Percentiles rank a stretch among this genome's conserved stretches.
phyloP scores from a whole-genome alignment of 2,329 filamentous ascomycete species.

The Colletotrichum eremochloae region DNA sequence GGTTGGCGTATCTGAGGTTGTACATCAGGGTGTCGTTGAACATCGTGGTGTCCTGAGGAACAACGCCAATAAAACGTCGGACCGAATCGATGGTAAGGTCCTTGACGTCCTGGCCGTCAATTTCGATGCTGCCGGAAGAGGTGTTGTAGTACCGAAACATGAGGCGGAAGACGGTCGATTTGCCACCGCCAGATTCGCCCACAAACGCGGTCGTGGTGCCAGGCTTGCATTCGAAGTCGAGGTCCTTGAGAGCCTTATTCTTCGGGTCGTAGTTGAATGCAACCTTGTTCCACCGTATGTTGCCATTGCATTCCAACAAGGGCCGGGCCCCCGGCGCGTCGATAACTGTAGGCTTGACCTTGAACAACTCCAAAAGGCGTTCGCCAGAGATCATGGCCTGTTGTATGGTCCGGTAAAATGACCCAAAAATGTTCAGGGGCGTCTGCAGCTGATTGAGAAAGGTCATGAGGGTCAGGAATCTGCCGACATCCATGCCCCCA shows the following conservation, averaged over 20 bases:
- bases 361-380: conserved; percentile 94
- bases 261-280: conserved; percentile 91
- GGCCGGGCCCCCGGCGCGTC: conserved; percentile 77
- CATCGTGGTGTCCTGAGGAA: conserved; percentile 94
- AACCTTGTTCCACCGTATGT: conserved; percentile 89
- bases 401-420: conserved; percentile 96
- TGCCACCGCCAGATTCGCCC: conserved; percentile 95
- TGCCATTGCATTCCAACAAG: conserved; percentile 79
- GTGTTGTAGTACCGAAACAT: conserved; percentile 98
- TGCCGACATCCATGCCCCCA: conserved; percentile 74
- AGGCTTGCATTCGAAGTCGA: conserved; percentile 87
- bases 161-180: conserved; percentile 95
- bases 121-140: conserved; percentile 80
- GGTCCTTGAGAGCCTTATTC: conserved; percentile 84
- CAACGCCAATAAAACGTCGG: conserved; percentile 90
- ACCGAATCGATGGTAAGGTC: conserved; percentile 95
- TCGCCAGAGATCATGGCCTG: conserved; percentile 98
- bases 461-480: conserved; percentile 80
- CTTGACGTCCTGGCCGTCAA: conserved; percentile 88
- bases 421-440: conserved; percentile 89
- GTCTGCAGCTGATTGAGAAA: conserved; percentile 86
- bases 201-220: conserved; percentile 97
- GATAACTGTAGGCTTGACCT: conserved; percentile 91
- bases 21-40: conserved; percentile 98
- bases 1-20: conserved; percentile 91